A percentile compares a stretch with the other conserved stretches of the same genome.
Conservation (phyloP, 2,329 filamentous ascomycete genomes). For the Atkinsonella texensis region DNA sequence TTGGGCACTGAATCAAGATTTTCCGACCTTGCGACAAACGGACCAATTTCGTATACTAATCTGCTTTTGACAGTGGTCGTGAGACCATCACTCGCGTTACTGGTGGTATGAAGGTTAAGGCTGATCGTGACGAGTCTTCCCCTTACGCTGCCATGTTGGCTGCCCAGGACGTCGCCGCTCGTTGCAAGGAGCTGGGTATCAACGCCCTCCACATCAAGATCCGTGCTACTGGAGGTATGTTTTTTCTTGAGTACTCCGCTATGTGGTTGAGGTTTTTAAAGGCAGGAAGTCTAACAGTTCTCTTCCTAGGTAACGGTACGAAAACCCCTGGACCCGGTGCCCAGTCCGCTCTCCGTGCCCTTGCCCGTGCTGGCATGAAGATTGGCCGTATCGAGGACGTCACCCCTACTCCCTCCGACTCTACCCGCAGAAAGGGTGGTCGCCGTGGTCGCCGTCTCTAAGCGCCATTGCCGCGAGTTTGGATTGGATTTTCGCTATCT, state of each 20-base stretch:
- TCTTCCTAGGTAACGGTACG: constrained; percentile 73
- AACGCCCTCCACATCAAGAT: constrained; percentile 99
- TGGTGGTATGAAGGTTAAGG: constrained; percentile 99
- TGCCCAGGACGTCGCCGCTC: constrained; percentile 91
- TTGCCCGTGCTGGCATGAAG: constrained; percentile 99
- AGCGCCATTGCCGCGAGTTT: constrained; percentile 23
- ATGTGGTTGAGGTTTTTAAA: neutral
- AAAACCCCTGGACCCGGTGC: constrained; percentile 99
- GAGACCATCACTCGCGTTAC: constrained; percentile 99
- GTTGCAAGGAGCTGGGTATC: constrained; percentile 60
- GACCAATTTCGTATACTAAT: constrained; percentile 2
- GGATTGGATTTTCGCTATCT: constrained; percentile 31
- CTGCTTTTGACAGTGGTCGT: constrained; percentile 61
- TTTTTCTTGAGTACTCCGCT: neutral
- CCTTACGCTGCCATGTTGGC: constrained; percentile 99
- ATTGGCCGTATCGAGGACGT: constrained; percentile 99
- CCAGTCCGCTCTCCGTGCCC: constrained; percentile 96
- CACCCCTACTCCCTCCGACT: constrained; percentile 97
- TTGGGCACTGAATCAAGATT: neutral
- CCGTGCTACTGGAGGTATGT: constrained; percentile 90
- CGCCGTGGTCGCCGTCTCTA: constrained; percentile 99
- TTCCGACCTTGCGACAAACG: neutral
- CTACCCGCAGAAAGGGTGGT: constrained; percentile 99
- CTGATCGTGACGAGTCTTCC: constrained; percentile 98
- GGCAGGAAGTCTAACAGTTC: neutral